Percentiles rank a stretch among this genome's conserved stretches.
Conservation (phyloP, 331 rosid genomes). For the Acacia pycnantha region DNA sequence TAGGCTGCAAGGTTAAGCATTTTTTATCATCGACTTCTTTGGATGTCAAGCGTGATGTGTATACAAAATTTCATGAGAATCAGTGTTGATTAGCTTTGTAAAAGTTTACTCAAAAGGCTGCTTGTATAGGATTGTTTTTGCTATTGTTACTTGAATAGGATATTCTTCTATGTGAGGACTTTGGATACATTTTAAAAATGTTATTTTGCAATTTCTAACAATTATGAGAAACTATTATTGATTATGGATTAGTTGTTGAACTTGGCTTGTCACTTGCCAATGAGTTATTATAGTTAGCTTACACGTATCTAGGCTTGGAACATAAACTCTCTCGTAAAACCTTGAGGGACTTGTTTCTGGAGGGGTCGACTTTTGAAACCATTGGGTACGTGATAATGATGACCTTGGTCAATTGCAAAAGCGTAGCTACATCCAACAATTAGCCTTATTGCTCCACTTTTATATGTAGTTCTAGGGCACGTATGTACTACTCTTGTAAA, state of each 20-base stretch:
- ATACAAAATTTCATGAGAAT: background rate
- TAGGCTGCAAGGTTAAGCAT: background rate
- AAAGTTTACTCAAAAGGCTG: background rate
- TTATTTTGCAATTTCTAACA: background rate
- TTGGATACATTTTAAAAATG: background rate
- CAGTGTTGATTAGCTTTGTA: background rate
- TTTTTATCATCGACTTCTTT: too few relatives aligned
- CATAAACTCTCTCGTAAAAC: background rate
- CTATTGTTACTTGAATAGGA: background rate
- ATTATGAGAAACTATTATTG: background rate
- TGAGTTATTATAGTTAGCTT: background rate
- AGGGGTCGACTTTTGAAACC: background rate
- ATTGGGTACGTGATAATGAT: background rate
- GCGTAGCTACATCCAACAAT: background rate
- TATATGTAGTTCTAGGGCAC: background rate
- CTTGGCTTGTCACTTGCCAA: background rate
- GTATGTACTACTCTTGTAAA: background rate
- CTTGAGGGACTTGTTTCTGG: background rate
- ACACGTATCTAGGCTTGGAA: background rate
- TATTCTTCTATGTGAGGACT: background rate
- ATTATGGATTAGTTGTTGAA: background rate
- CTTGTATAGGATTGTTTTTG: background rate
- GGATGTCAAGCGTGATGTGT: background rate
- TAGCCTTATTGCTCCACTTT: background rate
- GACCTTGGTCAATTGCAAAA: background rate